Evolutionary conservation across 2,329 filamentous ascomycete species (phyloP).

Genomic region (Malbranchea zuffiana): DNA sequence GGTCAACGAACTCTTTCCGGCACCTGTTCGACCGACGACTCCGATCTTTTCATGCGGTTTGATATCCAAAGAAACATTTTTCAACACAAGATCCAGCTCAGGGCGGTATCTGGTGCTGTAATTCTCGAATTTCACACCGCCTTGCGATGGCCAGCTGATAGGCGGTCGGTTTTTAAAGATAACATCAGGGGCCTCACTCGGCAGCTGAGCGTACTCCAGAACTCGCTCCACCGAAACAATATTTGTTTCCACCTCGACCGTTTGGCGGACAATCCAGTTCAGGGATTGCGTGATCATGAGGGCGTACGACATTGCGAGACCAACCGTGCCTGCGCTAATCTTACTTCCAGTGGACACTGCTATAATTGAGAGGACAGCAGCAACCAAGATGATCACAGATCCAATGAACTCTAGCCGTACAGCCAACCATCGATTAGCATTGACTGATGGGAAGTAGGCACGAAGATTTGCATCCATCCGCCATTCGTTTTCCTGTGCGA

Average conservation of each 20-base stretch:
- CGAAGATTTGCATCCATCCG: constrained; percentile 87
- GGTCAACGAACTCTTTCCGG: constrained; percentile 89
- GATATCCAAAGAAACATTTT: constrained; percentile 83
- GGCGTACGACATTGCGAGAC: constrained; percentile 92
- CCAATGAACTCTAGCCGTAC: constrained; percentile 93
- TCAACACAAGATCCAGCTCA: constrained; percentile 81
- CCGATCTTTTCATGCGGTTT: constrained; percentile 97
- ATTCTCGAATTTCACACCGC: constrained; percentile 80
- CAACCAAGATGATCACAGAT: constrained; percentile 79
- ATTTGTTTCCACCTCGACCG: constrained; percentile 99
- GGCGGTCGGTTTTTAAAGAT: constrained; percentile 77
- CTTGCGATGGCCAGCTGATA: constrained; percentile 82
- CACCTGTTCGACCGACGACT: constrained; percentile 89
- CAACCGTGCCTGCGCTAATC: constrained; percentile 65
- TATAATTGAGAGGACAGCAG: constrained; percentile 71
- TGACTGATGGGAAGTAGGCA: constrained; percentile 93
- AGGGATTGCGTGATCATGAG: constrained; percentile 93
- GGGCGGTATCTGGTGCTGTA: constrained; percentile 89
- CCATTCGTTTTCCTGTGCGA: constrained; percentile 92
- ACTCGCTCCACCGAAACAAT: constrained; percentile 98
- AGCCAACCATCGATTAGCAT: constrained; percentile 86
- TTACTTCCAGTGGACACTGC: constrained; percentile 58
- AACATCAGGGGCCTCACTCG: constrained; percentile 89
- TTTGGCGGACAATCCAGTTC: constrained; percentile 98
- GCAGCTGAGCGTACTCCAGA: constrained; percentile 82